Evolutionary conservation across 306 rosid genomes (phyloP).

Genomic region (barrel medic (Medicago truncatula)): MtrunA17r5.0-ANR NC_053044.1:37218001-37218500

Average conservation of each 20-base stretch:
- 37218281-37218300: constrained; percentile 38
- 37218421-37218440: not conserved
- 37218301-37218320: constrained; percentile 43
- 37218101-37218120: constrained; percentile 46
- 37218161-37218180: constrained; percentile 35
- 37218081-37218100: constrained; percentile 38
- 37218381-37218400: constrained; percentile 35
- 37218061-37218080: constrained; percentile 34
- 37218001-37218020: constrained; percentile 41
- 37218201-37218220: constrained; percentile 41
- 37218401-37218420: not conserved
- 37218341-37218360: constrained; percentile 33
- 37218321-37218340: constrained; percentile 35
- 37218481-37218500: constrained; percentile 36
- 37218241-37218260: constrained; percentile 40
- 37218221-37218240: constrained; percentile 33
- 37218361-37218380: constrained; percentile 39
- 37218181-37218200: constrained; percentile 36
- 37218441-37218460: not conserved
- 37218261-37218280: constrained; percentile 38
- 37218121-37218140: constrained; percentile 43
- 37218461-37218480: constrained; percentile 43
- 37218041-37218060: constrained; percentile 39
- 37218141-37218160: constrained; percentile 39
- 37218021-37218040: constrained; percentile 42